Base-by-base conservation (phyloP, 768 basidiomycete genomes). In the Tricholoma furcatifolium region DNA sequence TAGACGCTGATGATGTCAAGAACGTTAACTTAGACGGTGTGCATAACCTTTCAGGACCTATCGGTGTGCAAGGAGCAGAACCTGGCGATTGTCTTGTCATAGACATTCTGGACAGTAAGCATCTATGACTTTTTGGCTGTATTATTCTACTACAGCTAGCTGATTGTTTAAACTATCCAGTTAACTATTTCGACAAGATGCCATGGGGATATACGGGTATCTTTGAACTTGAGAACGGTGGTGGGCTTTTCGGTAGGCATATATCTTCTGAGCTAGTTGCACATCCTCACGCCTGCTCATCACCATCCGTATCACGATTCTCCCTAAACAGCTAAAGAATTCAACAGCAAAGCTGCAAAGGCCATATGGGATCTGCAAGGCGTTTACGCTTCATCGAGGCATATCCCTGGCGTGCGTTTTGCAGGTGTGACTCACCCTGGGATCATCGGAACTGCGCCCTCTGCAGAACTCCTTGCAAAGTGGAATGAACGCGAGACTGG, bases 161-260 rank as follows among this genome's bases (percentile, higher is more conserved):
- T 6, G 21, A 0, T 6, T 31, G 0, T 18, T n/a, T 10, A 8
- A 39, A 24, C n/a, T 50, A 24, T 34, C 20, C 43, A 87, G 86
- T 86, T 47, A 73, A 70, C 32, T 81, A 84, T 8, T 87, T 86
- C 54, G 84, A 85, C 36, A 78, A 86, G 62, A 85, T 86, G 86
- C 87, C 87, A 0, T 91, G 87, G 88, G 88, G 88, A 0, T 90
- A 88, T 62, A 88, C 87, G 1, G 86, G 87, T 15, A 86, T 90
- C 54, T 88, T 88, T 61, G 86, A 88, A 58, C 75, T 86, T 11
- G 74, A 80, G 49, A 88, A 90, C 52, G 87, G 87, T 2, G 86
- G 87, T 11, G 87, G 85, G 6, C 70, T 87, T 15, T 89, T 87
- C 60, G 84, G 84, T 81, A 61, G 44, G 48, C 24, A 2, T 35